These are phyloP conservation scores for Polygonum aviculare DNA, from an alignment of 148 eudicot species.

Conservation along the genomic window DNA sequence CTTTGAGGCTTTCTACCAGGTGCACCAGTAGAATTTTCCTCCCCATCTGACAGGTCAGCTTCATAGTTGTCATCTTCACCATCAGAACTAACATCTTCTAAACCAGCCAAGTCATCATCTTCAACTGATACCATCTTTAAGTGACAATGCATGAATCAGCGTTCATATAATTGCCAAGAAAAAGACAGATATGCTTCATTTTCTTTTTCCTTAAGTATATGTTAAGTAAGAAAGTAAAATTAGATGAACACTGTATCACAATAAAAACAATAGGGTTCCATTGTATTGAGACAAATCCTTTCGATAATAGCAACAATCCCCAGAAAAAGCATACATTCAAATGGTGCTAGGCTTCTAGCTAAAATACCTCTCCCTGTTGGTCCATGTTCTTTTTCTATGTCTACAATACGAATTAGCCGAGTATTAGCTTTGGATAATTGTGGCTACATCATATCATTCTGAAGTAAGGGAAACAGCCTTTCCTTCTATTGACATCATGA, in stretches of 20 bases:
- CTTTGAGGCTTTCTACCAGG: conserved; percentile 53
- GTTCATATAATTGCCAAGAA: background rate
- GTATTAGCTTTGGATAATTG: background rate
- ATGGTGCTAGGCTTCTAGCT: background rate
- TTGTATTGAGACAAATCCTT: background rate
- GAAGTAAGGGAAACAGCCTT: background rate
- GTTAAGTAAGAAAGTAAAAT: background rate
- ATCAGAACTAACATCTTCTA: conserved; percentile 86
- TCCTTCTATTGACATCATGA: background rate
- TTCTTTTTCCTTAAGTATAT: background rate
- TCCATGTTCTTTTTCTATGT: background rate
- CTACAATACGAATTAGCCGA: background rate
- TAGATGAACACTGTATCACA: background rate
- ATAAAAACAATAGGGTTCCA: background rate
- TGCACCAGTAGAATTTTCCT: conserved; percentile 46
- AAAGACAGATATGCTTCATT: background rate
- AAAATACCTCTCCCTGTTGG: background rate
- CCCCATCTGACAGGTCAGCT: conserved; percentile 70
- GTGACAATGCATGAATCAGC: conserved; percentile 4
- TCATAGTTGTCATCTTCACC: conserved; percentile 93
- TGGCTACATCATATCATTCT: background rate
- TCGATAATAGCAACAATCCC: background rate
- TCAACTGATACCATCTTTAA: conserved; percentile 86
- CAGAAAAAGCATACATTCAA: background rate
- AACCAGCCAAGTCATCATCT: conserved; percentile 94